Base-by-base conservation (phyloP, 106 monocot species). In the Posidonia australis region DNA sequence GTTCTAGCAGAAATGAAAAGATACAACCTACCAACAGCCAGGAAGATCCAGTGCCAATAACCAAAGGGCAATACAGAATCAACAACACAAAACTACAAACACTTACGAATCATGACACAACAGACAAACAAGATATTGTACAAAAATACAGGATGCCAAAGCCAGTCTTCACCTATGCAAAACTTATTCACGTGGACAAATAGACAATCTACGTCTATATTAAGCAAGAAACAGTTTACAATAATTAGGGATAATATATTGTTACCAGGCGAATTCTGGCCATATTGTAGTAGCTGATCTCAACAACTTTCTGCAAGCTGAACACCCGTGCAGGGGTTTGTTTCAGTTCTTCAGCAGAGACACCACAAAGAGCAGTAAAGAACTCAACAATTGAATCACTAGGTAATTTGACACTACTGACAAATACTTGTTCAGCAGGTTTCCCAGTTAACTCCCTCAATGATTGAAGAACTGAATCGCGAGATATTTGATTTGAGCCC, bases 211-310 rank as follows among this genome's bases (percentile, higher is more conserved):
- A 13, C 27, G 13, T 57, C 13, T 13, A 26, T 24, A 57, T 25
- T 57, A 57, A 67, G 42, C n/a, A 60, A 58, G 1, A 32, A 28
- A 67, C 7, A 32, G 3, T 69, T 30, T 57, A 27, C 57, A 26
- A 25, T 29, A 27, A 28, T 57, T 57, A 19, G 18, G 36, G 36
- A 61, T n/a, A 61, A 42, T 10, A 9, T 61, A 18, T 61, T 19
- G 3, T 69, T 98, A 98, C 98, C 87, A 98, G 63, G n/a, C 91
- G 82, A 19, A 98, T 98, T 26, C 98, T 84, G 76, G 87, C 87
- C 85, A 98, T 98, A 56, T 98, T 98, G 68, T 98, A 98, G 60
- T 98, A 91, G 65, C 98, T 98, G 66, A 98, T 98, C 79, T 98
- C 98, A 61, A 98, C 98, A 67, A 98, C 82, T 63, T 98, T 98